Evolutionary conservation across 73 alveolate genomes (phyloP), one percentile per base, ranked within the genome.

Genomic region (Durusdinium trenchii): DNA sequence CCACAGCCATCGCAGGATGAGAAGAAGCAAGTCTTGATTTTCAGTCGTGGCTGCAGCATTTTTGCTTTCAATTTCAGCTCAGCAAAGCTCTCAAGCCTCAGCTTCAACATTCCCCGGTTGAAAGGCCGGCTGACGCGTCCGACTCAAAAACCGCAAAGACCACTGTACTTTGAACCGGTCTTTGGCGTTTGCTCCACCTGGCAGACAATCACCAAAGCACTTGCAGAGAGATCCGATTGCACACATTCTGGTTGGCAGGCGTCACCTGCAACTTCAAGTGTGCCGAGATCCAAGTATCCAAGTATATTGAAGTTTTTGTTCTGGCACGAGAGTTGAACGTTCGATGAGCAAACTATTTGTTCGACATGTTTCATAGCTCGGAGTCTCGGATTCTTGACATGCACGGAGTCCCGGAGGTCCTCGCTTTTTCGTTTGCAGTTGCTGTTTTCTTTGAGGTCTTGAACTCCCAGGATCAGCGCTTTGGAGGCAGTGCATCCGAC

Each of bases 381-480:
- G n/a, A n/a, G n/a, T n/a, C n/a, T n/a, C n/a, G n/a, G n/a, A n/a
- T n/a, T n/a, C n/a, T n/a, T n/a, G n/a, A n/a, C n/a, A n/a, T n/a
- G n/a, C n/a, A n/a, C n/a, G n/a, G n/a, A n/a, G n/a, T n/a, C n/a
- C n/a, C n/a, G n/a, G n/a, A n/a, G n/a, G n/a, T n/a, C n/a, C n/a
- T n/a, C n/a, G n/a, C n/a, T n/a, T n/a, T n/a, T n/a, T n/a, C n/a
- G n/a, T n/a, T n/a, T n/a, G 12, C 2, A 64, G 9, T 75, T 75
- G 54, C 6, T 75, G 36, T 75, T 52, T 75, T 1, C 35, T 75
- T 50, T 90, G 52, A 90, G 96, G 96, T 90, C 96, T 62, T 90
- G 75, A 90, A 67, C 86, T 64, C 96, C 42, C 96, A 90, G 86
- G 96, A 90, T n/a, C 46, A 62, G 52, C 96, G 96, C 54, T 90